phyloP scores from a whole-genome alignment of 2,329 filamentous ascomycete species.

The Kalaharituber pfeilii region DNA sequence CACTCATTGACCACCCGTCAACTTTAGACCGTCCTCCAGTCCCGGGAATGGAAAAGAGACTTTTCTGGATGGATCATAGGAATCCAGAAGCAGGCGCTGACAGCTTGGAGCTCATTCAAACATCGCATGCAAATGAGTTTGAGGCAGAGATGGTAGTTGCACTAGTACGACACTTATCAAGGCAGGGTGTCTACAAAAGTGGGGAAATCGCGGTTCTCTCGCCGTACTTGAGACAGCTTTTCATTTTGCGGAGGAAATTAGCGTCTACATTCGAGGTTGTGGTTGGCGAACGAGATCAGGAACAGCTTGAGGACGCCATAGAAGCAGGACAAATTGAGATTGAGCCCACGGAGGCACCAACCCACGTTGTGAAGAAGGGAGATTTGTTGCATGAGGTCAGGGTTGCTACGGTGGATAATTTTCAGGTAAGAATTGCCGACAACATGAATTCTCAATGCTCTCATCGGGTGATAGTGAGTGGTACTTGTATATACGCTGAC shows the following conservation, averaged over 20 bases:
- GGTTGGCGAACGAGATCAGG: constrained; percentile 24
- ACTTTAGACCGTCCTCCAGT: constrained; percentile 34
- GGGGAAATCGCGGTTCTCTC: constrained; percentile 50
- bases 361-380: constrained; percentile 15
- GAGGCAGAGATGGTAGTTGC: constrained; percentile 22
- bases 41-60: constrained; percentile 40
- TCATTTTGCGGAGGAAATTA: constrained; percentile 33
- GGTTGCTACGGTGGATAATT: constrained; percentile 23
- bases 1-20: constrained; percentile 38
- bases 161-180: constrained; percentile 31
- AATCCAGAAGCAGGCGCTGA: constrained; percentile 32
- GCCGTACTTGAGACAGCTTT: constrained; percentile 54
- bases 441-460: constrained; percentile 36
- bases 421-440: constrained; percentile 33
- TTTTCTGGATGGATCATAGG: constrained; percentile 51
- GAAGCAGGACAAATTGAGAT: not conserved
- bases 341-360: constrained; percentile 2
- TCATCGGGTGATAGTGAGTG: not conserved
- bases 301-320: constrained; percentile 16
- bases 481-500: constrained; percentile 32
- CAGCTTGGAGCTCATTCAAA: constrained; percentile 32
- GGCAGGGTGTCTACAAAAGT: constrained; percentile 39
- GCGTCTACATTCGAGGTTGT: constrained; percentile 30
- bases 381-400: constrained; percentile 23
- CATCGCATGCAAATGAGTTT: constrained; percentile 21